These are phyloP conservation scores for Yamadazyma philogaea DNA, from an alignment of 805 yeast genomes.

Conservation along the genomic window DNA sequence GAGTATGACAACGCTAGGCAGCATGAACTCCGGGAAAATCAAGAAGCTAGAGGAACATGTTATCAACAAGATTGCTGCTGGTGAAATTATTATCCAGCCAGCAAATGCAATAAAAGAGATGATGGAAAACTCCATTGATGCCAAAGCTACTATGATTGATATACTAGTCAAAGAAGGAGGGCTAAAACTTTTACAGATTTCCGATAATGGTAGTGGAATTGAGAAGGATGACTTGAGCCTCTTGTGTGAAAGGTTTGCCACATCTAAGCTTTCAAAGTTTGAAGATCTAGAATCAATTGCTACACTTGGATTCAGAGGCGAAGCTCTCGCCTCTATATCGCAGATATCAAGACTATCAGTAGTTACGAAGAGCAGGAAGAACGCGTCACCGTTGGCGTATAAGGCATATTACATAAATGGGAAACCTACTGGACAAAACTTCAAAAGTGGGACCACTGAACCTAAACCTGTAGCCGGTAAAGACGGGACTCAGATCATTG, in stretches of 20 bases:
- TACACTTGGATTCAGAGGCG: conserved; percentile 95
- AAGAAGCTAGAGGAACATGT: conserved; percentile 60
- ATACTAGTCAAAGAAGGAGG: conserved; percentile 91
- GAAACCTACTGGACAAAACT: conserved; percentile 43
- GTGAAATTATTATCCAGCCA: conserved; percentile 92
- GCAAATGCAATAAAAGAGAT: conserved; percentile 92
- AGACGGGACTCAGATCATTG: conserved; percentile 78
- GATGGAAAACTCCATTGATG: conserved; percentile 90
- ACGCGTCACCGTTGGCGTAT: conserved; percentile 64
- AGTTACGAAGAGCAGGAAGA: conserved; percentile 56
- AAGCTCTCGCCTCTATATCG: conserved; percentile 91
- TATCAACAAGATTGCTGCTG: conserved; percentile 92
- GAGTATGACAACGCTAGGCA: neutral
- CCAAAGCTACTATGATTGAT: conserved; percentile 70
- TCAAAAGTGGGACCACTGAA: conserved; percentile 35
- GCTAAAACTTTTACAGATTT: conserved; percentile 74
- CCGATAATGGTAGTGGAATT: conserved; percentile 89
- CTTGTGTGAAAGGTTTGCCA: conserved; percentile 89
- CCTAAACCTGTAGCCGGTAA: conserved; percentile 83
- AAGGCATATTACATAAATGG: conserved; percentile 69
- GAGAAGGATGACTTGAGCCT: conserved; percentile 65
- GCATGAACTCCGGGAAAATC: neutral
- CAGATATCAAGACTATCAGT: conserved; percentile 83
- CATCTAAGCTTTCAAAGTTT: conserved; percentile 73
- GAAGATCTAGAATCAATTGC: conserved; percentile 69